Conservation (phyloP, 164 flowering plant species). For the Umbilicus rupestris region DNA sequence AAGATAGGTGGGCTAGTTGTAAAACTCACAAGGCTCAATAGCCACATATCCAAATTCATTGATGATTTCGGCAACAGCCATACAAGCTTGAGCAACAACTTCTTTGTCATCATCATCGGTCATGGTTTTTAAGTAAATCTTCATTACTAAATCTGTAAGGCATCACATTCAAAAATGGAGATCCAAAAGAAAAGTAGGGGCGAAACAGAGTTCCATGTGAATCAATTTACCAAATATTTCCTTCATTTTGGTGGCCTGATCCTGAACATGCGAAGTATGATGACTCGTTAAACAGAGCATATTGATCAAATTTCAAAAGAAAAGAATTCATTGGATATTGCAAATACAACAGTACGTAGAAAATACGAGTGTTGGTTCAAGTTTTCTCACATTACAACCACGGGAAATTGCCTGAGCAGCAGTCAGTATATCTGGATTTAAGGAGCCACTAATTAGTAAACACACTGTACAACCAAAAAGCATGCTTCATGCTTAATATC, state of each 20-base stretch:
- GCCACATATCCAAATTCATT: slow-evolving; percentile 66
- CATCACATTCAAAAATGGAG: neutral
- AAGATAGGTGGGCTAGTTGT: neutral
- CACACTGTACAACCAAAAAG: neutral
- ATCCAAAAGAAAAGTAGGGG: neutral
- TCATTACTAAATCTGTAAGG: slow-evolving; percentile 60
- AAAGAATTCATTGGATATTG: neutral
- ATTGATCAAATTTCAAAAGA: neutral
- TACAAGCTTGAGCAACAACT: slow-evolving; percentile 96
- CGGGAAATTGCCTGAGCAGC: slow-evolving; percentile 57
- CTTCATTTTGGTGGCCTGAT: slow-evolving; percentile 47
- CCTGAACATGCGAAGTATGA: slow-evolving; percentile 26
- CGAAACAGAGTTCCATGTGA: neutral
- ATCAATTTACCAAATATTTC: slow-evolving; percentile 62
- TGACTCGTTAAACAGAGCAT: neutral
- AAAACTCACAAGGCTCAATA: slow-evolving; percentile 62
- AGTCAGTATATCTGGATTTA: slow-evolving; percentile 66
- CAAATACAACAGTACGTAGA: neutral
- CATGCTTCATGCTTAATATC: neutral
- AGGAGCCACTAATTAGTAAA: neutral
- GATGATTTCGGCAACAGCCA: slow-evolving; percentile 55
- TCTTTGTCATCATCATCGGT: slow-evolving; percentile 94
- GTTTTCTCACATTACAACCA: slow-evolving; percentile 49
- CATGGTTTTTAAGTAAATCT: slow-evolving; percentile 73
- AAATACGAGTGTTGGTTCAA: neutral